Base-by-base conservation (phyloP, 2,329 filamentous ascomycete species). In the Diaporthe amygdali region DNA sequence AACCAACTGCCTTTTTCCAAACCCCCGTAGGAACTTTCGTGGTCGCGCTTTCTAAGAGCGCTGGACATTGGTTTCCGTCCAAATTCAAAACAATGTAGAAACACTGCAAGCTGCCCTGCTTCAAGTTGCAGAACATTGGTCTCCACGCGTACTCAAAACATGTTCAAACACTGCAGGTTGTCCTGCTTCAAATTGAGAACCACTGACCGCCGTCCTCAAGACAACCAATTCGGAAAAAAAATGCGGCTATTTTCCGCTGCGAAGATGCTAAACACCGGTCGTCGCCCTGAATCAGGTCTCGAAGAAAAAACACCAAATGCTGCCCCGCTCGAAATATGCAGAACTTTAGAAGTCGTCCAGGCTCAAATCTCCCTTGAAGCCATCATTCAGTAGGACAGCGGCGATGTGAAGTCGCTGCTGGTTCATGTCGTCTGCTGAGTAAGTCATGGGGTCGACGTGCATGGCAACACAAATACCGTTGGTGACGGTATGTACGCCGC, bases 401-500 rank as follows among this genome's bases (percentile, higher is more conserved):
- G 91, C 92, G 52, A 95, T 88, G 54, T 89, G 84, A 67, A 86
- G 84, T 30, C 91, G 85, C 75, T 92, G 91, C 63, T 85, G 79
- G 2, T 84, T 82, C 85, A 94, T 88, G 68, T 92, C 87, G 0
- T 78, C 74, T 44, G 87, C 81, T 1, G 79, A 75, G 71, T 92
- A 90, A 4, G 79, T 80, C n/a, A 80, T 79, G 2, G 88, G 87
- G 71, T 85, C 85, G 22, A 90, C 74, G 1, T 88, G 88, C 39
- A 90, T 77, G 0, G 87, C 84, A 44, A 90, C 76, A 69, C 90
- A 93, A 59, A 94, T 87, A 20, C 89, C 91, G 76, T 95, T 96
- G 22, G 93, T 89, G 74, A 94, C 90, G 17, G 91, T 89, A 78
- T 94, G 94, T 4, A 94, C 89, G n/a, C 93, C 93, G 75, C 93